Percentiles rank a stretch among this genome's conserved stretches.
Conservation (phyloP, 2,329 filamentous ascomycete species). For the Fusarium zealandicum region DNA sequence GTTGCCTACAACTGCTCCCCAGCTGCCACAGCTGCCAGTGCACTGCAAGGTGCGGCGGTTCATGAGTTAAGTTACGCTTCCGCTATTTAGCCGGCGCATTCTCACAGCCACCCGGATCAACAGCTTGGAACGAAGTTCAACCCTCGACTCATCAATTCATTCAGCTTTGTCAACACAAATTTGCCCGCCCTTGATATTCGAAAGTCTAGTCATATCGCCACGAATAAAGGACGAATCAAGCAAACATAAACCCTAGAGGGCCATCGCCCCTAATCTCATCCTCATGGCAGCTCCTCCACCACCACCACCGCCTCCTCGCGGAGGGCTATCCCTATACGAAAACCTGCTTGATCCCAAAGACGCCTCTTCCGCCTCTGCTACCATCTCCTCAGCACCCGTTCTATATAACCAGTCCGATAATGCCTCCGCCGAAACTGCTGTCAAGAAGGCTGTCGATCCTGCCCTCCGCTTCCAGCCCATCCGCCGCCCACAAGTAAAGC, state of each 20-base stretch:
- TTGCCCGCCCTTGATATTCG: too few species aligned
- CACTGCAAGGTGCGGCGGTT: neutral
- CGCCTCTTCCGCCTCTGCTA: slow-evolving; percentile 57
- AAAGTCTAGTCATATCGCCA: too few species aligned
- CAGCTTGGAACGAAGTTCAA: too few species aligned
- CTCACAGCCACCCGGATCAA: neutral
- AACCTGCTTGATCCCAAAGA: slow-evolving; percentile 74
- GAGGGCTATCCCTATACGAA: slow-evolving; percentile 79
- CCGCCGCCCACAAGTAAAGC: slow-evolving; percentile 73
- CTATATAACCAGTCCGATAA: slow-evolving; percentile 68
- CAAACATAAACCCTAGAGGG: too few species aligned
- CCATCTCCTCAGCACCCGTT: slow-evolving; percentile 80
- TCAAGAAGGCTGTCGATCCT: slow-evolving; percentile 67
- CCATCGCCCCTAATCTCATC: too few species aligned
- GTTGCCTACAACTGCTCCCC: too few species aligned
- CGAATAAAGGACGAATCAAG: too few species aligned
- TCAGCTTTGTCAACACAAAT: too few species aligned
- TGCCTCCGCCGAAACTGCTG: slow-evolving; percentile 50
- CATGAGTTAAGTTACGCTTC: too few species aligned
- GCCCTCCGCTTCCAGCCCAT: slow-evolving; percentile 88
- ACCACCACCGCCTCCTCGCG: slow-evolving; percentile 51
- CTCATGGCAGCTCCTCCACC: slow-evolving; percentile 46
- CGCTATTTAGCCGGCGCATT: slow-evolving; percentile 43
- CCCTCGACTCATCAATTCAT: too few species aligned
- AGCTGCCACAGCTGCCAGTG: slow-evolving; percentile 19